Conservation (phyloP, 768 basidiomycete species). For the Leccinum boreale region DNA sequence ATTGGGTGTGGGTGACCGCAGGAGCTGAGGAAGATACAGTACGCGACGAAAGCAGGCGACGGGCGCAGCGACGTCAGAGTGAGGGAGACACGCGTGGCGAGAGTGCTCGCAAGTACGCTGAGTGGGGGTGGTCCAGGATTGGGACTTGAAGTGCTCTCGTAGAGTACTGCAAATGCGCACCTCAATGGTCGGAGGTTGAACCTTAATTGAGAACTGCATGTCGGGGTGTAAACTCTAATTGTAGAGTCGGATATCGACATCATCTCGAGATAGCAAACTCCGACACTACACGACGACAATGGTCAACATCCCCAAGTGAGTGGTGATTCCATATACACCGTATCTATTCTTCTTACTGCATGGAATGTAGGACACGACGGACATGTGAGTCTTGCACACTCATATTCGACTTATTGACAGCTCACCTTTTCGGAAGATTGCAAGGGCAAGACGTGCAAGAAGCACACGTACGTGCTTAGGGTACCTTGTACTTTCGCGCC, state of each 20-base stretch:
- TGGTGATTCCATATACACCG: constrained; percentile 12
- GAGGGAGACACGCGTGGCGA: background rate
- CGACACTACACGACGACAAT: constrained; percentile 44
- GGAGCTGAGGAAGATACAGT: background rate
- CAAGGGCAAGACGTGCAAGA: constrained; percentile 96
- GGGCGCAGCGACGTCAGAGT: too few species aligned
- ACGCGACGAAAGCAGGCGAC: background rate
- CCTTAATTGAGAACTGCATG: background rate
- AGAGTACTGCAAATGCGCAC: too few species aligned
- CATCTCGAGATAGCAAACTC: constrained; percentile 11
- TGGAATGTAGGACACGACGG: constrained; percentile 72
- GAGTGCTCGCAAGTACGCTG: background rate
- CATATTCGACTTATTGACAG: background rate
- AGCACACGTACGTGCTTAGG: constrained; percentile 77
- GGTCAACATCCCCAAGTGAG: constrained; percentile 96
- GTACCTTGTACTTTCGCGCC: background rate
- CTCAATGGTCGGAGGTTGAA: background rate
- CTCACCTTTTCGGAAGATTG: constrained; percentile 53
- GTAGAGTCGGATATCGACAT: constrained; percentile 16
- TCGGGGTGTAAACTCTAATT: constrained; percentile 22
- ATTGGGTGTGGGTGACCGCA: background rate
- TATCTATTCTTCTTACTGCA: constrained; percentile 13
- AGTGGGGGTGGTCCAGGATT: background rate
- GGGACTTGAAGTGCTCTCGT: too few species aligned
- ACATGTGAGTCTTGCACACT: constrained; percentile 66